phyloP scores from a whole-genome alignment of 805 yeast genomes.

The Soucietia sequanensis region DNA sequence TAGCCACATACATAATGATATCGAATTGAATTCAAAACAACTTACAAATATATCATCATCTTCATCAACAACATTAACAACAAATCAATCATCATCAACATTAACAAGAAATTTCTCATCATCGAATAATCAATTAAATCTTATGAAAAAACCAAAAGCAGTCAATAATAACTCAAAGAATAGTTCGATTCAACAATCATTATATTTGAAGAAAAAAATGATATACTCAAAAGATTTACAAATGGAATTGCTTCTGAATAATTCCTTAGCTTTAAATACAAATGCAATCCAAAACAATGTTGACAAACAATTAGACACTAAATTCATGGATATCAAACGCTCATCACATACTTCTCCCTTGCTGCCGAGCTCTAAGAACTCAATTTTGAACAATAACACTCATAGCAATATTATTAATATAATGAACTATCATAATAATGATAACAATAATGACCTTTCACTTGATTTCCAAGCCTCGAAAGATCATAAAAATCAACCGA shows the following conservation, averaged over 20 bases:
- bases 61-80: not conserved
- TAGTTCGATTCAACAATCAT: conserved; percentile 23
- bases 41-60: not conserved
- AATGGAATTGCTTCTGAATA: conserved; percentile 27
- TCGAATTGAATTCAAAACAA: no score
- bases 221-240: conserved; percentile 39
- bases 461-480: not conserved
- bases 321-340: conserved; percentile 6
- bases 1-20: no score
- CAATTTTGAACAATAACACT: not conserved
- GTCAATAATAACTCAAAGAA: conserved; percentile 1
- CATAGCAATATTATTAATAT: no score
- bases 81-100: not conserved
- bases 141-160: conserved; percentile 13
- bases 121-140: not conserved
- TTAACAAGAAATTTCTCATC: not conserved
- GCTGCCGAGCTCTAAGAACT: conserved; percentile 3
- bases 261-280: conserved; percentile 9
- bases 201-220: conserved; percentile 28
- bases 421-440: not conserved
- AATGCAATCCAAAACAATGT: conserved; percentile 5
- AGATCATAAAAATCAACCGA: conserved; percentile 5
- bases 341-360: conserved; percentile 5
- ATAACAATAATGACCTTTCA: conserved; percentile 1
- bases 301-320: conserved; percentile 10